These are phyloP conservation scores for Eimeria necatrix DNA, from an alignment of 169 alveolate species.

Conservation along the genomic window DNA sequence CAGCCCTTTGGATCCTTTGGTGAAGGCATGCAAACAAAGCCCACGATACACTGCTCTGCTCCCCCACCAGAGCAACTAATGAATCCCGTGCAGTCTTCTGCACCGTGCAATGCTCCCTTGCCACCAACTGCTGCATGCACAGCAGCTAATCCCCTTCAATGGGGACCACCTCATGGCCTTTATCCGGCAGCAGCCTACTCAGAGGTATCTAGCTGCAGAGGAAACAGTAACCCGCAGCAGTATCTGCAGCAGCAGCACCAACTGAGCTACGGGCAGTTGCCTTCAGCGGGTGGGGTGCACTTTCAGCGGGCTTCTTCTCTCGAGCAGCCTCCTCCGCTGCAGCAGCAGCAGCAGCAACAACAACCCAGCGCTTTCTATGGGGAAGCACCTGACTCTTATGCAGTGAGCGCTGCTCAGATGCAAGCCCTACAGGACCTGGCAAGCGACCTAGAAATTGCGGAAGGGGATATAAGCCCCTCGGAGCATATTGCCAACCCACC, in stretches of 20 bases:
- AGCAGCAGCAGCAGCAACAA: constrained; percentile 35
- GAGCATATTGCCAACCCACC: too few species aligned
- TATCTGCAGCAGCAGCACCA: constrained; percentile 1
- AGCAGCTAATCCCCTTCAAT: background rate
- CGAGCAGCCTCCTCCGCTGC: background rate
- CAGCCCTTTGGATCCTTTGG: background rate
- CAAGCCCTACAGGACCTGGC: constrained; percentile 35
- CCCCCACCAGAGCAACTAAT: background rate
- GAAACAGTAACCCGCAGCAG: background rate
- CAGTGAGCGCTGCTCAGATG: constrained; percentile 30
- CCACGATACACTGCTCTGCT: background rate
- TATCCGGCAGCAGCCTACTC: background rate
- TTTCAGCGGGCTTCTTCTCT: constrained; percentile 2
- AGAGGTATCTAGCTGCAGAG: background rate
- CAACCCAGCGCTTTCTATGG: background rate
- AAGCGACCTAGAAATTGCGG: background rate
- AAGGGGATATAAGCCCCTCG: background rate
- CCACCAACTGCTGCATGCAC: constrained; percentile 5
- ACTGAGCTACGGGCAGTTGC: background rate
- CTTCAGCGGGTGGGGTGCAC: background rate
- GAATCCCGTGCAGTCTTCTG: background rate
- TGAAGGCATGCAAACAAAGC: background rate
- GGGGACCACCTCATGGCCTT: background rate
- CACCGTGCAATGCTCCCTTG: background rate
- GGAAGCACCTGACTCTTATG: background rate